Evolutionary conservation across 2,329 filamentous ascomycete species (phyloP), one percentile per base, ranked within the genome.

Genomic region (Aspergillus fijiensis): DNA sequence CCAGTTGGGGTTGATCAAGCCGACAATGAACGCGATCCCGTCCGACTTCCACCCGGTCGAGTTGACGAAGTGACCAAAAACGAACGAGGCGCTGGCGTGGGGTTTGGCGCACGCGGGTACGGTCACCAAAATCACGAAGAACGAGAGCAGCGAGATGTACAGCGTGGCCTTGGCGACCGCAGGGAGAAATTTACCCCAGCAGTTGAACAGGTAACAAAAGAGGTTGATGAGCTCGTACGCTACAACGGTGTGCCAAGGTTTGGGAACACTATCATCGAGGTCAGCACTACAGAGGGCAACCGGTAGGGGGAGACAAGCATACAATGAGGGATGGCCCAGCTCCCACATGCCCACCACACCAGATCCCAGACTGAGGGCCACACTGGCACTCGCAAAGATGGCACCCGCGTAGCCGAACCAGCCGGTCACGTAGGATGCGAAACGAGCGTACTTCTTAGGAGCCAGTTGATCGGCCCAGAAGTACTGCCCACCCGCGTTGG

Each of bases 321-420:
- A 84, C 82, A 84, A 79, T 51, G 80, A 77, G 9, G 82, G 81
- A 72, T 85, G 80, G 12, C 74, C 72, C 57, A 85, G 67, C 64
- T 83, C 80, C 70, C 79, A 84, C 67, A 82, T 83, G 25, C 83
- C 83, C 49, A 84, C 78, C 45, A 78, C 64, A 2, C 78, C 82
- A 64, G 76, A 76, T 4, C 77, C 81, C 55, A 83, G 71, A 51
- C 79, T 79, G 51, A 84, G 67, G 3, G 81, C 79, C 19, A 84
- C 80, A 70, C 80, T 82, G 19, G 83, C 82, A 64, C 75, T 80
- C 7, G 82, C 84, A 62, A 84, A 85, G 57, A 85, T 79, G 23
- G 78, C 76, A 16, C 82, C 82, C n/a, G 81, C 80, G 77, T 81
- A 85, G 2, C 81, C 81, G 60, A 84, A 77, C 76, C 79, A 84